Conservation (phyloP, 2,329 filamentous ascomycete species). For the Aspergillus alliaceus region DNA sequence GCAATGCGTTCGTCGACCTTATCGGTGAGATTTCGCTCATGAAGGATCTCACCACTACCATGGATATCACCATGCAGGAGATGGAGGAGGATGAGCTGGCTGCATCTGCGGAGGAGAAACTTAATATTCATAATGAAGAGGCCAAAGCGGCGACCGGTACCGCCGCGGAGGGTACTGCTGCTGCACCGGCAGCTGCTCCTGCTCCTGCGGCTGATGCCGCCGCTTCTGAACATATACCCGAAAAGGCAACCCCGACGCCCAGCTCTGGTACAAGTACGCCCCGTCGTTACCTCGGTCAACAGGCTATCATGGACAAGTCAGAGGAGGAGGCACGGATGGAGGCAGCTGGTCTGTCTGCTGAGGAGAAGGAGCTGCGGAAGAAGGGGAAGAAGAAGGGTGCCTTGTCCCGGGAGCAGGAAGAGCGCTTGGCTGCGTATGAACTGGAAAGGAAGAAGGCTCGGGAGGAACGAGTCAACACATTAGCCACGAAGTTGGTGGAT, state of each 20-base stretch:
- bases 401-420: slow-evolving; percentile 86
- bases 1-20: slow-evolving; percentile 91
- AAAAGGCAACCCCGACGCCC: slow-evolving; percentile 24
- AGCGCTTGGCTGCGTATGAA: slow-evolving; percentile 86
- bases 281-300: slow-evolving; percentile 67
- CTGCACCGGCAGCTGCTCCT: slow-evolving; percentile 48
- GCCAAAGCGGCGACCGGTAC: slow-evolving; percentile 45
- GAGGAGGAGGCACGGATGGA: slow-evolving; percentile 72
- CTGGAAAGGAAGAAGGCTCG: slow-evolving; percentile 79
- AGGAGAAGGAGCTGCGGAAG: slow-evolving; percentile 73
- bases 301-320: slow-evolving; percentile 83
- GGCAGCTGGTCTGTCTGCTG: slow-evolving; percentile 65
- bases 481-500: slow-evolving; percentile 82
- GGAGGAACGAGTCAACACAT: slow-evolving; percentile 83
- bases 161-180: slow-evolving; percentile 10
- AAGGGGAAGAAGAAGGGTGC: slow-evolving; percentile 89
- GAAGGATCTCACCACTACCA: slow-evolving; percentile 96
- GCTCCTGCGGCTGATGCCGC: slow-evolving; percentile 44
- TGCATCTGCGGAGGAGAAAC: slow-evolving; percentile 51
- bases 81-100: slow-evolving; percentile 68
- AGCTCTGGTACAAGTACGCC: slow-evolving; percentile 49
- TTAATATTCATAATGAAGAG: slow-evolving; percentile 47
- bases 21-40: slow-evolving; percentile 98
- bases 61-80: slow-evolving; percentile 92
- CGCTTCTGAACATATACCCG: slow-evolving; percentile 22